Evolutionary conservation across 306 rosid genomes (phyloP), one percentile per base, ranked within the genome.

Genomic region (Cicer bijugum): DNA sequence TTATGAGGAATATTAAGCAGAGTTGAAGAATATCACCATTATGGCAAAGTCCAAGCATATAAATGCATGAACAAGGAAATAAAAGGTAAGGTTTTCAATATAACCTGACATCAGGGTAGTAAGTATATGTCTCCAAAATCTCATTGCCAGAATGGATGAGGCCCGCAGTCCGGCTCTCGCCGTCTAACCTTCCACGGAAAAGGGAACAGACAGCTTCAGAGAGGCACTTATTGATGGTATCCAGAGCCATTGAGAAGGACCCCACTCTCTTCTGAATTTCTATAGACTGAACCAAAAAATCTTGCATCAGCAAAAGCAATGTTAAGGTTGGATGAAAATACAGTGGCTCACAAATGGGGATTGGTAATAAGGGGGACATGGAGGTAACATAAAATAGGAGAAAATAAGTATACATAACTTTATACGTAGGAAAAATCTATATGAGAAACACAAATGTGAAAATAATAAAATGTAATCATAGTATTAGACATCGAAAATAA

Each of bases 231-330:
- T 91, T 94, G 83, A 90, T 91, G 55, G 96, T 91, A 81, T 94
- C 93, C 82, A 94, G 74, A 9, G 99, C 99, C 90, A 84, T 81
- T 61, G 99, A 94, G 81, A 94, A 91, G 71, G 97, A 96, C 33
- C 96, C 96, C 50, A 94, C 88, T 76, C 99, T 90, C 87, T 88
- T 94, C 86, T 91, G 91, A 78, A 94, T 87, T 87, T 94, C 99
- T 59, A 94, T 86, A 44, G 97, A 91, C 99, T 94, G 90, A 57
- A 76, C 40, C 67, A 55, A 57, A 61, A 44, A 33, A 46, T 23
- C 23, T 43, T 59, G 28, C 69, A 75, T 77, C 23, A 75, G 72
- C 58, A 60, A 45, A 81, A 37, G 51, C 74, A 69, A 52, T 42
- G 38, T 43, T 50, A 40, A 28, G 52, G 60, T 52, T 39, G 58